Conservation (phyloP, 257 asterid genomes). For the Gentiana dahurica region DNA sequence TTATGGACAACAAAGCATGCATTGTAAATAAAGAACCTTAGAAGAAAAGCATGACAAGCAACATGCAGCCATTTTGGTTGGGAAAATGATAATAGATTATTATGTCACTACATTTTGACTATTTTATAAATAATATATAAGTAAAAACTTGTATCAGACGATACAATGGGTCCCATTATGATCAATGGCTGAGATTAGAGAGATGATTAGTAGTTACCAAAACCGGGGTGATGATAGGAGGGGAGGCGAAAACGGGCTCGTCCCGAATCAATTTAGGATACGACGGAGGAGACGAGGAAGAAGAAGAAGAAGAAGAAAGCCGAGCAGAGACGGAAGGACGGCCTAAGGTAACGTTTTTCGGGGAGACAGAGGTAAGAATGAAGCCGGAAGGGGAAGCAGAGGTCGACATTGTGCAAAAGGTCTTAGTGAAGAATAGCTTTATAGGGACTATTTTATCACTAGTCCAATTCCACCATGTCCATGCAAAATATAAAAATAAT, state of each 20-base stretch:
- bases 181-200: too few relatives aligned
- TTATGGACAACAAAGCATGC: too few relatives aligned
- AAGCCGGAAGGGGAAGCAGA: slow-evolving; percentile 40
- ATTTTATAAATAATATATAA: too few relatives aligned
- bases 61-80: too few relatives aligned
- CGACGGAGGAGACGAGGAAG: slow-evolving; percentile 26
- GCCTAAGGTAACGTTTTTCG: slow-evolving; percentile 22
- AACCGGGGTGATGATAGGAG: slow-evolving; percentile 69
- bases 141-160: too few relatives aligned
- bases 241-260: slow-evolving; percentile 91
- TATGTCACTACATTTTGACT: too few relatives aligned
- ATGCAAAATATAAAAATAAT: too few relatives aligned
- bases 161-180: too few relatives aligned
- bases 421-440: slow-evolving; percentile 14
- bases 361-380: slow-evolving; percentile 34
- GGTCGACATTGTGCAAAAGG: slow-evolving; percentile 54
- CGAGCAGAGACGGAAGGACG: slow-evolving; percentile 52
- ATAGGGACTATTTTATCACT: slow-evolving; percentile 11
- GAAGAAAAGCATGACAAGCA: too few relatives aligned
- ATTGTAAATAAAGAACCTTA: too few relatives aligned
- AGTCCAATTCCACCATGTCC: neutral
- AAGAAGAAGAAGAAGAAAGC: slow-evolving; percentile 31
- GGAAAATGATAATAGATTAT: too few relatives aligned
- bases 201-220: slow-evolving; percentile 27
- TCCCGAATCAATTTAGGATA: slow-evolving; percentile 67